Evolutionary conservation across 108 stramenopile genomes (phyloP).

Genomic region (Nitzschia sp.): DNA sequence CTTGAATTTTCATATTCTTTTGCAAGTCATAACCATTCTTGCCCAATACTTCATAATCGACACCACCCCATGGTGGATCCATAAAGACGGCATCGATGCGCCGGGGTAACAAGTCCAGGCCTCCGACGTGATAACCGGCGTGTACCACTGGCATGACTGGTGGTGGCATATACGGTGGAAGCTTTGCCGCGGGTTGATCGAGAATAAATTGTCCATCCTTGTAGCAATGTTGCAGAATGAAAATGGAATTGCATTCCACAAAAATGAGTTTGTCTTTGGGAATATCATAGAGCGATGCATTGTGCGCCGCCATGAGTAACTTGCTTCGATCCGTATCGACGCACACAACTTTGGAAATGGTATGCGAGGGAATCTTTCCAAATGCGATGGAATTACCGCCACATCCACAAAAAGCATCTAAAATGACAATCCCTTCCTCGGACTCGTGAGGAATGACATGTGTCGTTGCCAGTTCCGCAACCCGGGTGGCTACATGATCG

Average conservation of each 20-base stretch:
- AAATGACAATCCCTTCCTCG: conserved; percentile 57
- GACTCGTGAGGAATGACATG: conserved; percentile 8
- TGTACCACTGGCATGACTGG: conserved; percentile 42
- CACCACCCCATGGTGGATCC: conserved; percentile 83
- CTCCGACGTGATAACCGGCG: conserved; percentile 75
- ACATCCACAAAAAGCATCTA: conserved; percentile 94
- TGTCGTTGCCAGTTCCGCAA: conserved; percentile 50
- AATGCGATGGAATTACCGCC: conserved; percentile 93
- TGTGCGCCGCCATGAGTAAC: conserved; percentile 88
- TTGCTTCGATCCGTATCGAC: conserved; percentile 89
- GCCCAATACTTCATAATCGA: conserved; percentile 76
- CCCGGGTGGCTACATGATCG: conserved; percentile 76
- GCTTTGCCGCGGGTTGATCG: conserved; percentile 46
- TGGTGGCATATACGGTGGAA: conserved; percentile 53
- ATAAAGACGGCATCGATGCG: conserved; percentile 81
- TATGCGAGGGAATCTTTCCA: conserved; percentile 51
- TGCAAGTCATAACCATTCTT: conserved; percentile 85
- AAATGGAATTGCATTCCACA: conserved; percentile 78
- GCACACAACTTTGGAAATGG: conserved; percentile 77
- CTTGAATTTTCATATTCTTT: conserved; percentile 81
- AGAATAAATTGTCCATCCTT: conserved; percentile 63
- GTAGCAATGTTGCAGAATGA: conserved; percentile 73
- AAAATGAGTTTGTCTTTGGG: conserved; percentile 73
- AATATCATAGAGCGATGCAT: conserved; percentile 91
- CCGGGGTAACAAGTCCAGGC: conserved; percentile 62